Evolutionary conservation across 2,329 filamentous ascomycete species (phyloP).

Genomic region (Pezicula radicicola): DNA sequence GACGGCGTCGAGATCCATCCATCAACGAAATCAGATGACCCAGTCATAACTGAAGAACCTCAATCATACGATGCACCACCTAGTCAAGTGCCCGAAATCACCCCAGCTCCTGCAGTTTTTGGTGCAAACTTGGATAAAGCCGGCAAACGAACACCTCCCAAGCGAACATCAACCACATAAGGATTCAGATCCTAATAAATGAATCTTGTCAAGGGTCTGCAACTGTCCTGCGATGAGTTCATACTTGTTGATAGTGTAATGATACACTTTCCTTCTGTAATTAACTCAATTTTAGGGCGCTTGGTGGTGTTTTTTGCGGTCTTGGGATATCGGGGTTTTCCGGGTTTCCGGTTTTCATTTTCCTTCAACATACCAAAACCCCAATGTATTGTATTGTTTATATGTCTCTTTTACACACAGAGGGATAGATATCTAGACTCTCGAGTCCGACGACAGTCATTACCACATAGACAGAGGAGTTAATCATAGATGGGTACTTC

Average conservation of each 20-base stretch:
- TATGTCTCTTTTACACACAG: neutral
- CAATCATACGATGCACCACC: constrained; percentile 20
- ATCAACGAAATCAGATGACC: constrained; percentile 43
- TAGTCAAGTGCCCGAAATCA: constrained; percentile 22
- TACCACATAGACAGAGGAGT: neutral
- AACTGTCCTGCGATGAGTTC: neutral
- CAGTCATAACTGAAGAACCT: constrained; percentile 39
- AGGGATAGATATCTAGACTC: neutral
- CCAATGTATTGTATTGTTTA: constrained; percentile 1
- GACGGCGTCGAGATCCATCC: constrained; percentile 45
- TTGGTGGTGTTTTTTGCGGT: neutral
- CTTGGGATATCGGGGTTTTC: neutral
- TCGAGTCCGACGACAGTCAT: neutral
- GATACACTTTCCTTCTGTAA: neutral
- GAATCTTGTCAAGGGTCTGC: too few relatives aligned
- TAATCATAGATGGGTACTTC: neutral
- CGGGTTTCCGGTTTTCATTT: neutral
- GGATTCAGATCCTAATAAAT: too few relatives aligned
- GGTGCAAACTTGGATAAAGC: neutral
- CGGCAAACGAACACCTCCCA: too few relatives aligned
- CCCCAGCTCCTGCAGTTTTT: constrained; percentile 10
- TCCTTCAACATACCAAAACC: neutral
- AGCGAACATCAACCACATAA: too few relatives aligned
- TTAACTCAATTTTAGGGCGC: neutral
- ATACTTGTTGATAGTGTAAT: neutral